Percentiles rank a stretch among this genome's conserved stretches.
phyloP scores from a whole-genome alignment of 2,329 filamentous ascomycete genomes.

The Cordyceps sp. region DNA sequence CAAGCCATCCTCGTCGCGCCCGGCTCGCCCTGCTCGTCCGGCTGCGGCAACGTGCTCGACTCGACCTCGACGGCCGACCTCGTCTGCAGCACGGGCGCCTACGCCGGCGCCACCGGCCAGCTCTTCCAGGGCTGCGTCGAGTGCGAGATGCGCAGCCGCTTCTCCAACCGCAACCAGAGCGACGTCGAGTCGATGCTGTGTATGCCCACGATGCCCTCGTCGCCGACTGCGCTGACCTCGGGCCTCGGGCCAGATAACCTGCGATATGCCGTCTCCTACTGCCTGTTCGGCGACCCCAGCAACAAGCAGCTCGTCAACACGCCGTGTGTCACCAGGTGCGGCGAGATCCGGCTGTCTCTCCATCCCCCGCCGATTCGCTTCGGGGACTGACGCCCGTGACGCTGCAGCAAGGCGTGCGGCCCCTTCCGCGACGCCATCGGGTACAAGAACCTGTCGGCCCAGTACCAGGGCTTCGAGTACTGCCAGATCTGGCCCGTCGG shows the following conservation, averaged over 20 bases:
- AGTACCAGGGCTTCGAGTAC: constrained; percentile 31
- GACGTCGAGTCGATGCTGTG: constrained; percentile 39
- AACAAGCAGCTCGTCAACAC: constrained; percentile 22
- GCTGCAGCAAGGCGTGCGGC: constrained; percentile 34
- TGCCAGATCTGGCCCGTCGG: constrained; percentile 30
- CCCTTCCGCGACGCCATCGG: constrained; percentile 27
- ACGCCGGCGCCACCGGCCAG: constrained; percentile 22
- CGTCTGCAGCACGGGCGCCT: constrained; percentile 26
- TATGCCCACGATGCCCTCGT: too few species aligned
- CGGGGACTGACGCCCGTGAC: not conserved
- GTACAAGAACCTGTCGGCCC: constrained; percentile 30
- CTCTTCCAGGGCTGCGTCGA: constrained; percentile 33
- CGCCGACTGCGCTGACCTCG: too few species aligned
- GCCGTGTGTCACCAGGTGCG: constrained; percentile 35
- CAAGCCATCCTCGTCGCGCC: constrained; percentile 24
- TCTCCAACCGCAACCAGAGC: constrained; percentile 24
- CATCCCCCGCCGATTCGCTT: constrained; percentile 2
- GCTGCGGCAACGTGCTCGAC: constrained; percentile 36
- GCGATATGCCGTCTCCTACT: constrained; percentile 36
- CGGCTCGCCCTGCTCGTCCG: constrained; percentile 29
- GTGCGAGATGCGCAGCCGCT: constrained; percentile 35
- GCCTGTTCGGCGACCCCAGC: constrained; percentile 32
- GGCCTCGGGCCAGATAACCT: constrained; percentile 34
- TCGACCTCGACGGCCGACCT: constrained; percentile 28
- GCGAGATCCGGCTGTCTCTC: too few species aligned